phyloP scores from a whole-genome alignment of 805 yeast genomes.

The Cyberlindnera saturnus region DNA sequence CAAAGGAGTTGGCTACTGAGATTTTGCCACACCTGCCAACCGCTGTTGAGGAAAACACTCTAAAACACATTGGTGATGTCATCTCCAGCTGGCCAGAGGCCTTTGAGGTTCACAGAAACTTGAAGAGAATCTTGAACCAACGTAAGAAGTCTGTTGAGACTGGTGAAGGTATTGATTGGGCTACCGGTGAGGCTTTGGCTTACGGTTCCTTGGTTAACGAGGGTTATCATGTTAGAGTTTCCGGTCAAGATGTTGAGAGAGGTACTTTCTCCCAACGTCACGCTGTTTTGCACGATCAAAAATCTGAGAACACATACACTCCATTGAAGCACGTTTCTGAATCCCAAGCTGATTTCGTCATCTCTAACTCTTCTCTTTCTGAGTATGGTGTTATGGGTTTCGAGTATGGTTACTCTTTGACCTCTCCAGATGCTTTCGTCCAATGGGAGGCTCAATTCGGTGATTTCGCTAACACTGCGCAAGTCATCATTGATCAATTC shows the following conservation, averaged over 20 bases:
- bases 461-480: slow-evolving; percentile 99
- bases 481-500: slow-evolving; percentile 95
- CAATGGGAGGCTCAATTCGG: slow-evolving; percentile 99
- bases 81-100: slow-evolving; percentile 81
- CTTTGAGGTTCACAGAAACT: slow-evolving; percentile 89
- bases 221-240: slow-evolving; percentile 94
- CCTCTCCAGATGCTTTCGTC: slow-evolving; percentile 94
- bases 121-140: slow-evolving; percentile 85
- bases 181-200: slow-evolving; percentile 99
- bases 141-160: slow-evolving; percentile 84
- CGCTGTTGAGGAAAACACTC: slow-evolving; percentile 63
- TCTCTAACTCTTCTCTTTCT: slow-evolving; percentile 91
- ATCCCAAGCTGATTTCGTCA: slow-evolving; percentile 79
- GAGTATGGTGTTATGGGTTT: slow-evolving; percentile 99
- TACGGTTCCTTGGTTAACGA: slow-evolving; percentile 88
- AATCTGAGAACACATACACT: slow-evolving; percentile 72
- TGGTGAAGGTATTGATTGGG: slow-evolving; percentile 97
- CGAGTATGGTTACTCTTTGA: slow-evolving; percentile 97
- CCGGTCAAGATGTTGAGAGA: slow-evolving; percentile 99
- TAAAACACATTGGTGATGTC: slow-evolving; percentile 72
- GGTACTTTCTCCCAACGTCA: slow-evolving; percentile 99
- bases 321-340: slow-evolving; percentile 79
- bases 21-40: slow-evolving; percentile 95
- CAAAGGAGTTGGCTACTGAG: slow-evolving; percentile 93
- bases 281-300: slow-evolving; percentile 95